Percentiles rank a stretch among this genome's conserved stretches.
These are phyloP conservation scores for Aureoboletus auriporus DNA, from an alignment of 768 basidiomycete species.

Conservation along the genomic window DNA sequence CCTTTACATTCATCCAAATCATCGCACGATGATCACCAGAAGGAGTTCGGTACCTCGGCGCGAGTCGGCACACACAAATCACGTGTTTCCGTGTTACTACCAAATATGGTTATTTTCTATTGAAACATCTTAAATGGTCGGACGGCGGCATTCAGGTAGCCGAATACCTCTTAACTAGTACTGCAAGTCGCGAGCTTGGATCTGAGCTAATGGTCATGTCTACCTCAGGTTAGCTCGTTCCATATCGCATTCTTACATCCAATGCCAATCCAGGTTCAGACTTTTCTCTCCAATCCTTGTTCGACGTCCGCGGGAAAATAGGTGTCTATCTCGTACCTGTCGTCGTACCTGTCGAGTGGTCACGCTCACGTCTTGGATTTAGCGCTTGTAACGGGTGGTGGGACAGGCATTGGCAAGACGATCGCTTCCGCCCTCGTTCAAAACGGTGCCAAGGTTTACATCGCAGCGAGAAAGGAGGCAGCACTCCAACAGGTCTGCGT, in stretches of 20 bases:
- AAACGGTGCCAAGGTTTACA: slow-evolving; percentile 88
- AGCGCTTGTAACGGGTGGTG: slow-evolving; percentile 82
- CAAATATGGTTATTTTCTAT: no score
- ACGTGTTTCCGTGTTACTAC: no score
- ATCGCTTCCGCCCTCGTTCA: slow-evolving; percentile 79
- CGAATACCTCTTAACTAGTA: no score
- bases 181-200: no score
- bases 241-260: not conserved
- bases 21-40: no score
- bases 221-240: slow-evolving; percentile 6
- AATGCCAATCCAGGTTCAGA: slow-evolving; percentile 28
- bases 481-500: slow-evolving; percentile 66
- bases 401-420: slow-evolving; percentile 80
- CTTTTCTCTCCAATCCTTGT: slow-evolving; percentile 51
- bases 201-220: slow-evolving; percentile 8
- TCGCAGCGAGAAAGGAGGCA: slow-evolving; percentile 78
- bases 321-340: slow-evolving; percentile 39
- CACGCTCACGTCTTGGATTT: not conserved
- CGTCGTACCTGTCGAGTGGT: not conserved
- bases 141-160: no score
- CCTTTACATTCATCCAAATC: no score
- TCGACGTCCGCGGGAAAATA: slow-evolving; percentile 66
- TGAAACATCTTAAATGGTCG: no score
- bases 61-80: no score
- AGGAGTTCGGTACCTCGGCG: no score